Evolutionary conservation across 148 eudicot species (phyloP), one percentile per base, ranked within the genome.

Genomic region (Cornus kousa): DNA sequence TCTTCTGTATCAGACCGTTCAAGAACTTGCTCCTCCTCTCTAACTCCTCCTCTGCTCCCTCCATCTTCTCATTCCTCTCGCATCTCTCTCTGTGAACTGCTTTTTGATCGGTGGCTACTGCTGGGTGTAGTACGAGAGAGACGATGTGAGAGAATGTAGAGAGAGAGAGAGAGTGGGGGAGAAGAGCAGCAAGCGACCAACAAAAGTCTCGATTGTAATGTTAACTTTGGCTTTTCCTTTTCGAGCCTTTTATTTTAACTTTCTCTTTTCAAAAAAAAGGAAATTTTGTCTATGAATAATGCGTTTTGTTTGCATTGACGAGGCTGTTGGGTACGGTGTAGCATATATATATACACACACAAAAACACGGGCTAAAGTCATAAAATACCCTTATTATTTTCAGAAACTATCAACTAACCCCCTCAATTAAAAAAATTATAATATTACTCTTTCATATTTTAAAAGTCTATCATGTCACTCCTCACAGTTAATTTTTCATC

Each of bases 11-110:
- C 33, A 81, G 71, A 16, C 84, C 77, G 80, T 43, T 81, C 53
- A 81, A 73, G 71, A 72, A 81, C 84, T 72, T 81, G 84, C 84
- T 81, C 69, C 84, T 81, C 71, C 84, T 77, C 79, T 81, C 84
- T 33, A 81, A 33, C 80, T 81, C 83, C 67, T 76, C 70, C 67
- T 77, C 80, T 37, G 83, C 83, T 8, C 67, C 83, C 3, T 81
- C 83, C 83, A 81, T 81, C 70, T 24, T 81, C 72, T 76, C 83
- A 81, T 81, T 71, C 79, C 66, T 50, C 65, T 28, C 20, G 10
- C 64, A 57, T 55, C 75, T 64, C 31, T 48, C 75, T 74, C 74
- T 68, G 2, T 48, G 19, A 17, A 19, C 24, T 62, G 23, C 66
- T n/a, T 62, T 57, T 35, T 31, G 57, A n/a, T 65, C 71, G 43